A percentile compares a stretch with the other conserved stretches of the same genome.
Evolutionary conservation across 768 basidiomycete species (phyloP).

Genomic region (Kwoniella europaea): DNA sequence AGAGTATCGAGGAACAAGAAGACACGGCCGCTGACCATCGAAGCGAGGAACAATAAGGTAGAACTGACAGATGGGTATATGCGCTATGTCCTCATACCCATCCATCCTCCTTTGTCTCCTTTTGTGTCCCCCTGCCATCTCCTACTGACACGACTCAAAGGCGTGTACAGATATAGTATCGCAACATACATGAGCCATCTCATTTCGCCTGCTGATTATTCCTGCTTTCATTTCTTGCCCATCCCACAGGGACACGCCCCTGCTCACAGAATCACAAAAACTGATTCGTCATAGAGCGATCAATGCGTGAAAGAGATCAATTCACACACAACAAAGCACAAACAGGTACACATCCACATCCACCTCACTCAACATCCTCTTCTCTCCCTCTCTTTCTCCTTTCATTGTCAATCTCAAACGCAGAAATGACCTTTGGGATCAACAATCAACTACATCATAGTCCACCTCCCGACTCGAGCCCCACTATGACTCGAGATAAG

Average conservation of each 20-base stretch:
- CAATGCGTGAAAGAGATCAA: neutral
- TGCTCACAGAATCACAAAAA: neutral
- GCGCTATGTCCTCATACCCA: neutral
- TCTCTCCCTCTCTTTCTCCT: neutral
- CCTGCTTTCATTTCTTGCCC: no score
- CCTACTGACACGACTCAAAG: neutral
- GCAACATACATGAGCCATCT: no score
- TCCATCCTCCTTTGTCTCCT: neutral
- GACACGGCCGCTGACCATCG: no score
- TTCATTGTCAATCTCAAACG: no score
- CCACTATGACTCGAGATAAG: neutral
- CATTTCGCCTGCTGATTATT: no score
- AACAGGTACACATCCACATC: neutral
- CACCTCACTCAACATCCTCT: neutral
- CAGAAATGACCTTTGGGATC: neutral
- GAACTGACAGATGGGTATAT: no score
- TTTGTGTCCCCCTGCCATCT: neutral
- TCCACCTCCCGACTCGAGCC: neutral
- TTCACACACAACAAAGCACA: neutral
- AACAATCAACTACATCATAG: constrained; percentile 5
- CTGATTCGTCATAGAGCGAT: neutral
- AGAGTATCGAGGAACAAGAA: no score
- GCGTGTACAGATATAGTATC: neutral
- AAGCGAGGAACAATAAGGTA: no score
- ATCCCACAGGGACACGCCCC: no score